These are phyloP conservation scores for Chaetomium tenue DNA, from an alignment of 495 filamentous ascomycete species.

Conservation along the genomic window DNA sequence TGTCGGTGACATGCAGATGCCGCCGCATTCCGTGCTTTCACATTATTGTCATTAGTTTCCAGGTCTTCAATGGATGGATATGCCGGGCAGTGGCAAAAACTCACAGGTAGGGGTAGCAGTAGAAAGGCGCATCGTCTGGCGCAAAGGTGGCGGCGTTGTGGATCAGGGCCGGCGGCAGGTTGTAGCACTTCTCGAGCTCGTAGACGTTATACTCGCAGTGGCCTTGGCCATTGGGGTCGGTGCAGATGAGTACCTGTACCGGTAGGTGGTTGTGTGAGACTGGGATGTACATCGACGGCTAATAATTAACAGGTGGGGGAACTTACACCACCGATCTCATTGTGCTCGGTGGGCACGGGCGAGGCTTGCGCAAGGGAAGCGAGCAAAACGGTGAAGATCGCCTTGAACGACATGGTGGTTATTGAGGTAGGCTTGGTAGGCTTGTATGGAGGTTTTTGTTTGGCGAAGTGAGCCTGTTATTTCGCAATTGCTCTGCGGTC, in stretches of 20 bases:
- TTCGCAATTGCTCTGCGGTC: too few species aligned
- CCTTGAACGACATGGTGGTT: slow-evolving; percentile 8
- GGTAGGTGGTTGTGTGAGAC: slow-evolving; percentile 20
- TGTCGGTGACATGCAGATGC: slow-evolving; percentile 44
- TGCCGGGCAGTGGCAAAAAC: not conserved
- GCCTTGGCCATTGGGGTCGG: slow-evolving; percentile 43
- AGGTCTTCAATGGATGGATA: too few species aligned
- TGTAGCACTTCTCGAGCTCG: slow-evolving; percentile 39
- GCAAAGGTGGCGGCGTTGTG: slow-evolving; percentile 43
- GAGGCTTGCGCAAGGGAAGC: not conserved
- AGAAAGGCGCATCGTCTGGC: slow-evolving; percentile 42
- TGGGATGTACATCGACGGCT: not conserved
- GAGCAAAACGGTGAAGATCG: not conserved
- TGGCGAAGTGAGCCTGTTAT: too few species aligned
- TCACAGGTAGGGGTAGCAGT: slow-evolving; percentile 41
- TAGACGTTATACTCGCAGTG: slow-evolving; percentile 39
- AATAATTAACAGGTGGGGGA: not conserved
- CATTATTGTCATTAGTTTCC: not conserved
- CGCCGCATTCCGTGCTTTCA: slow-evolving; percentile 32
- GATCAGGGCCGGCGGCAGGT: slow-evolving; percentile 35
- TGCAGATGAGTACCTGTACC: slow-evolving; percentile 42
- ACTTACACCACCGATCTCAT: slow-evolving; percentile 20
- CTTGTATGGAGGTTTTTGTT: too few species aligned
- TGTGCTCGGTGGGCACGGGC: not conserved
- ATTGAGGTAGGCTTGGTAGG: too few species aligned